Percentiles rank a stretch among this genome's conserved stretches.
Evolutionary conservation across 768 basidiomycete genomes (phyloP).

Genomic region (Russula virescens): DNA sequence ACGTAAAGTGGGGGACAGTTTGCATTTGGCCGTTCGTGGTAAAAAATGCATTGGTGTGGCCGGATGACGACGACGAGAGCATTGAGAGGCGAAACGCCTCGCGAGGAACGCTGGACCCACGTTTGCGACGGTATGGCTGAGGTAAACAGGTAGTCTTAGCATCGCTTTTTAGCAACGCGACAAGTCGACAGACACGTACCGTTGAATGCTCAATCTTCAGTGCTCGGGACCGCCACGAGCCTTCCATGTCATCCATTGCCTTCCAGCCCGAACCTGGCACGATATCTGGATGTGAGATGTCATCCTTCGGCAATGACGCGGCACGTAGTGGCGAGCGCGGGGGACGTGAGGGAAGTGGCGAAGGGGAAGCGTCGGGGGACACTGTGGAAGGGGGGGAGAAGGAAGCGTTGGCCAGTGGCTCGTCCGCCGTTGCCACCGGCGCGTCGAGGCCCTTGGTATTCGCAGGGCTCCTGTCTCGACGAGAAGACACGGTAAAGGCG

Average conservation of each 20-base stretch:
- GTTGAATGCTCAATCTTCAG: constrained; percentile 20
- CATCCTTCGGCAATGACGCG: constrained; percentile 12
- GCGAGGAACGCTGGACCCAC: constrained; percentile 25
- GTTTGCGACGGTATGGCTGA: constrained; percentile 18
- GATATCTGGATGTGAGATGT: constrained; percentile 8
- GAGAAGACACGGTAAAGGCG: constrained; percentile 26
- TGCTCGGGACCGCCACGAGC: constrained; percentile 19
- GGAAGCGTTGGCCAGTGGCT: constrained; percentile 22
- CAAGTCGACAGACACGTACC: constrained; percentile 9
- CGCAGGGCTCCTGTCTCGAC: constrained; percentile 28
- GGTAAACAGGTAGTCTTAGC: background rate
- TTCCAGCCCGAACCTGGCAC: constrained; percentile 14
- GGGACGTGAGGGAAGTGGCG: constrained; percentile 18
- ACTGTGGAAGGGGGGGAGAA: constrained; percentile 15
- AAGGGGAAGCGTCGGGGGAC: constrained; percentile 7
- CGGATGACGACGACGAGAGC: constrained; percentile 22
- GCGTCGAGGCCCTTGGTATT: constrained; percentile 20
- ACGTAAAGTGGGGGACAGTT: constrained; percentile 24
- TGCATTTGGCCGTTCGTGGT: constrained; percentile 23
- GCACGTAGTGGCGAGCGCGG: constrained; percentile 24
- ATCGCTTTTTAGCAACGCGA: background rate
- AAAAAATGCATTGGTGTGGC: constrained; percentile 23
- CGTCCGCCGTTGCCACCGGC: constrained; percentile 15
- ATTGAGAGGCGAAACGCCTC: constrained; percentile 25
- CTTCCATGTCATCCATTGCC: constrained; percentile 21